Conservation (phyloP, 2,329 filamentous ascomycete genomes). For the Huntiella moniliformis region DNA sequence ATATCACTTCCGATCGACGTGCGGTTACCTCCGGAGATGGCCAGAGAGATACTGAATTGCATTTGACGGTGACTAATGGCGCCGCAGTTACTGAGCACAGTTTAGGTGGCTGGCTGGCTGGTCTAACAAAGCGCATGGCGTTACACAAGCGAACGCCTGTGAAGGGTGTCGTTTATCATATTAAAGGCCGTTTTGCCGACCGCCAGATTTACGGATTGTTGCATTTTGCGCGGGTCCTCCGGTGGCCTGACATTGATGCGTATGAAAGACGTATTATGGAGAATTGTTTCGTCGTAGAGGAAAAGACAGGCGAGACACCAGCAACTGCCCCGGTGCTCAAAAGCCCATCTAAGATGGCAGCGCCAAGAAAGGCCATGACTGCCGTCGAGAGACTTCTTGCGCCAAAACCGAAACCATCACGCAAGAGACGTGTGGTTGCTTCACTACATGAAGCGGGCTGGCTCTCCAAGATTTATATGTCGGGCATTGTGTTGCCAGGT, state of each 20-base stretch:
- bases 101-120: conserved; percentile 34
- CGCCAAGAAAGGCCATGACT: conserved; percentile 1
- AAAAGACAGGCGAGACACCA: neutral
- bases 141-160: conserved; percentile 8
- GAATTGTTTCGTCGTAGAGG: conserved; percentile 19
- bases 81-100: conserved; percentile 10
- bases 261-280: conserved; percentile 30
- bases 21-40: neutral
- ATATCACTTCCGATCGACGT: conserved; percentile 27
- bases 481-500: conserved; percentile 44
- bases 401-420: conserved; percentile 17
- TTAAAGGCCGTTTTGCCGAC: conserved; percentile 35
- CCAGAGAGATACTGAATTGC: conserved; percentile 12
- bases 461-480: conserved; percentile 50
- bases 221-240: conserved; percentile 43
- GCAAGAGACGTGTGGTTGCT: conserved; percentile 36
- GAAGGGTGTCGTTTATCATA: conserved; percentile 25
- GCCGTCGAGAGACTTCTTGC: neutral
- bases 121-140: conserved; percentile 35
- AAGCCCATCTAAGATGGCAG: neutral
- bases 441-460: conserved; percentile 41
- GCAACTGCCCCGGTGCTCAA: neutral
- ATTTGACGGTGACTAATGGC: conserved; percentile 14
- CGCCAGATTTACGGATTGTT: conserved; percentile 42
- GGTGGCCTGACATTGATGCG: conserved; percentile 41